A percentile compares a stretch with the other conserved stretches of the same genome.
These are phyloP conservation scores for Thamnidium elegans DNA, from an alignment of 192 early-diverging fungal species.

Conservation along the genomic window DNA sequence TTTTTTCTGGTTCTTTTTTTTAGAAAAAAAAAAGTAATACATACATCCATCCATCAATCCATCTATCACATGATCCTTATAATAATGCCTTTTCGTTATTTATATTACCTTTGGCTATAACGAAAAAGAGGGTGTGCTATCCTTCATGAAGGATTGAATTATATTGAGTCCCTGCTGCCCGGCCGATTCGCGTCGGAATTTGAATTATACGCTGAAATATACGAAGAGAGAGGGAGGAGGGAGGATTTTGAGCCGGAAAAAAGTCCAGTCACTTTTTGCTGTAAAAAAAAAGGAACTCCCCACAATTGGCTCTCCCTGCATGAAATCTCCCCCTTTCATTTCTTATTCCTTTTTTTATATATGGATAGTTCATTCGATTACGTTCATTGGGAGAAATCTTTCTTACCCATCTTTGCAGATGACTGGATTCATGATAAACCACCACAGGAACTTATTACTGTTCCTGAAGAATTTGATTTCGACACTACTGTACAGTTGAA, in stretches of 20 bases:
- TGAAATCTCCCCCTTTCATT: background rate
- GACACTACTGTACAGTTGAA: background rate
- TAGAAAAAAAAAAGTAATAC: background rate
- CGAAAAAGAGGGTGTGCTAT: slow-evolving; percentile 10
- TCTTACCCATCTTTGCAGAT: background rate
- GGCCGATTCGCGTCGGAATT: too few species aligned
- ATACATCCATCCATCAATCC: background rate
- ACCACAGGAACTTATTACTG: background rate
- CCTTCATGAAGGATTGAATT: too few species aligned
- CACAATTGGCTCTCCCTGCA: background rate
- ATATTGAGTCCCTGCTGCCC: too few species aligned
- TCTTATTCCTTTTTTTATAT: background rate
- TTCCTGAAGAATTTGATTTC: background rate
- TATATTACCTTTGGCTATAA: slow-evolving; percentile 14
- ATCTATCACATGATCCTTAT: background rate
- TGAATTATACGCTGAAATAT: background rate
- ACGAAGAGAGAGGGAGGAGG: background rate
- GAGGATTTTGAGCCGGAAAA: background rate
- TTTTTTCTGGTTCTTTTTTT: background rate
- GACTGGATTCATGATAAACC: background rate
- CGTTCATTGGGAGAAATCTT: background rate
- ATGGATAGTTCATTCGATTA: background rate
- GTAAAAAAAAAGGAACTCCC: too few species aligned
- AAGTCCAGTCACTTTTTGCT: background rate
- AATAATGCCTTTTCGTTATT: background rate